Evolutionary conservation across 306 rosid genomes (phyloP), one percentile per base, ranked within the genome.

Genomic region (Styphnolobium japonicum): DNA sequence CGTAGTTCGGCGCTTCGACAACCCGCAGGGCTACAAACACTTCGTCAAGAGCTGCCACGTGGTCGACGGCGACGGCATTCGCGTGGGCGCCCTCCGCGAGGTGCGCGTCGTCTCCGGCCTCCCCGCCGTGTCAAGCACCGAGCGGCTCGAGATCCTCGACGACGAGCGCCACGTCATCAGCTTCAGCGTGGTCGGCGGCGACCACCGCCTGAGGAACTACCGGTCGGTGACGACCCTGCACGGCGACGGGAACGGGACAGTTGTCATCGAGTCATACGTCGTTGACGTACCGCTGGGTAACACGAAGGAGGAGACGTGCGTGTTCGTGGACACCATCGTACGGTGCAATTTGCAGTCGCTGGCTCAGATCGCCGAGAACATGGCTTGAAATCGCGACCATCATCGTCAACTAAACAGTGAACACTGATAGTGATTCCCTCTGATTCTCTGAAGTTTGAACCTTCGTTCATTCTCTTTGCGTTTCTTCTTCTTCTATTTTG

Each of bases 171-270:
- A 95, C 85, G 94, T 95, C 36, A 67, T 92, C 69, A 93, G 98
- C 83, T 95, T 95, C 83, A 90, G 98, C 79, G 90, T 95, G 1
- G 89, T 95, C 12, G 98, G 98, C 3, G 98, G 98, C 1, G 97
- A 90, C 80, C 98, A 95, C 81, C 87, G 98, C 10, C 86, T 90
- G 1, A 82, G 73, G 45, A 95, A 95, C 72, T 95, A 95, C 90
- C 75, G 92, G 21, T 95, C 98, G 2, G 98, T 95, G 23, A 95
- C 98, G 27, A 87, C 96, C 2, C 87, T 95, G 25, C 95, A 91
- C 88, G 74, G 88, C 5, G 70, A 75, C 56, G 94, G 92, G 4
- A 40, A 37, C 33, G 93, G 91, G 12, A 95, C 98, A 2, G 88
- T 91, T 9, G 98, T 92, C 21, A 86, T 92, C 29, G 98, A 95